Evolutionary conservation across 2,329 filamentous ascomycete species (phyloP), one percentile per base, ranked within the genome.

Genomic region (Pestalotiopsis sp.): DNA sequence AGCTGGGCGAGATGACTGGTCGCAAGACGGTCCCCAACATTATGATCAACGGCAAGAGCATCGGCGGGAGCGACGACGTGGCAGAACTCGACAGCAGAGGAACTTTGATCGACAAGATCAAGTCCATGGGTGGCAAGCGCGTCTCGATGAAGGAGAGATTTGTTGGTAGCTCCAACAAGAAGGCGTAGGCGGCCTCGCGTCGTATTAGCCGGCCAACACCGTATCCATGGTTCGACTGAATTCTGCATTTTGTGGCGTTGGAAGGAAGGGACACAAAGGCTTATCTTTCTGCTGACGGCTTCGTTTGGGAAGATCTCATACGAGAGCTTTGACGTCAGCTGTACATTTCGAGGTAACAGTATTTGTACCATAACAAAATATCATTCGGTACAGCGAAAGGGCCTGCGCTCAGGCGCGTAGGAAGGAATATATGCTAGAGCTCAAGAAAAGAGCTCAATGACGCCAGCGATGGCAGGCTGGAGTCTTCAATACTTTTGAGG

Each of bases 1-100:
- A 89, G 20, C 84, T 99, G 11, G 86, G 81, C 17, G 87, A 90
- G 69, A 91, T 88, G 77, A 98, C 96, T 0, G 92, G 93, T 59
- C 88, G 95, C 64, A 86, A 84, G 69, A 99, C 96, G 0, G 96
- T 99, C 0, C 96, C 96, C 17, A 99, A 99, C 77, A 87, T 98
- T 45, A 86, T 99, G 74, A 86, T 99, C 75, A 93, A 94, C 75
- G 94, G 94, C 60, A 90, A 91, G 79, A 96, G 92, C 80, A 93
- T 98, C 70, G 96, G 96, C 61, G 96, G 96, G 25, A 90, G 93
- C 64, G 95, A 98, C 77, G 94, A 98, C 70, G 88, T 99, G 68
- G 87, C 89, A 63, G 90, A 88, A 31, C 83, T 98, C 70, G 90
- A 95, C 77, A 80, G 83, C 36, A 85, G 87, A 39, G 90, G 91